Evolutionary conservation across 306 rosid species (phyloP).

Genomic region (Malus orientalis): DNA sequence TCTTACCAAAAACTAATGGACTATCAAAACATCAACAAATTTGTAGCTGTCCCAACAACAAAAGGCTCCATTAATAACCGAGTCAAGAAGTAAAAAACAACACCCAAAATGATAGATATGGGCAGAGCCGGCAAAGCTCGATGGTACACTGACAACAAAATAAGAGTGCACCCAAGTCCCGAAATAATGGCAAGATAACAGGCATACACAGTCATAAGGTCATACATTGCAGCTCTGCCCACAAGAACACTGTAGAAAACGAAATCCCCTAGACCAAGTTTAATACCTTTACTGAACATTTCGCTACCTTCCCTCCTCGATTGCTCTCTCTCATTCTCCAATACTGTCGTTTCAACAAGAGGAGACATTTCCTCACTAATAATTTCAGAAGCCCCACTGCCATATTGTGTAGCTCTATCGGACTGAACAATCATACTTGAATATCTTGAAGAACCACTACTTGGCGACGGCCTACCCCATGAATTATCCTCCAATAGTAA

Average conservation of each 20-base stretch:
- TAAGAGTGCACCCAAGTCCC: constrained; percentile 84
- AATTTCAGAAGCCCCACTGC: constrained; percentile 25
- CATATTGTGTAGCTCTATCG: constrained; percentile 12
- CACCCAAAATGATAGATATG: constrained; percentile 75
- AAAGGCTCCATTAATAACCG: constrained; percentile 86
- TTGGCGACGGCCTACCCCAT: constrained; percentile 19
- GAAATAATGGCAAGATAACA: constrained; percentile 94
- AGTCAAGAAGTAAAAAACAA: constrained; percentile 81
- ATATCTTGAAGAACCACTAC: constrained; percentile 31
- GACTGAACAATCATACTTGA: constrained; percentile 17
- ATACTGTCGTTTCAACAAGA: constrained; percentile 43
- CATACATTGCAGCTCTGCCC: constrained; percentile 97
- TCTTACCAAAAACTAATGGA: background rate
- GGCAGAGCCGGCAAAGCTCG: constrained; percentile 89
- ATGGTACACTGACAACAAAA: constrained; percentile 67
- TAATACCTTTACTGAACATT: constrained; percentile 54
- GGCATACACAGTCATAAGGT: constrained; percentile 93
- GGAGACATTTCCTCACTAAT: constrained; percentile 58
- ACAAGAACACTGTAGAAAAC: constrained; percentile 96
- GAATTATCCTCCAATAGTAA: constrained; percentile 46
- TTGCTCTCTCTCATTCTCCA: constrained; percentile 29
- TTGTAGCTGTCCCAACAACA: constrained; percentile 80
- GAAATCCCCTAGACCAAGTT: constrained; percentile 91
- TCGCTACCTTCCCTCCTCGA: constrained; percentile 29
- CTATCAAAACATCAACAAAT: constrained; percentile 76